Evolutionary conservation across 106 monocot species (phyloP), one percentile per base, ranked within the genome.

Genomic region (Dendrobium nobile): DNA sequence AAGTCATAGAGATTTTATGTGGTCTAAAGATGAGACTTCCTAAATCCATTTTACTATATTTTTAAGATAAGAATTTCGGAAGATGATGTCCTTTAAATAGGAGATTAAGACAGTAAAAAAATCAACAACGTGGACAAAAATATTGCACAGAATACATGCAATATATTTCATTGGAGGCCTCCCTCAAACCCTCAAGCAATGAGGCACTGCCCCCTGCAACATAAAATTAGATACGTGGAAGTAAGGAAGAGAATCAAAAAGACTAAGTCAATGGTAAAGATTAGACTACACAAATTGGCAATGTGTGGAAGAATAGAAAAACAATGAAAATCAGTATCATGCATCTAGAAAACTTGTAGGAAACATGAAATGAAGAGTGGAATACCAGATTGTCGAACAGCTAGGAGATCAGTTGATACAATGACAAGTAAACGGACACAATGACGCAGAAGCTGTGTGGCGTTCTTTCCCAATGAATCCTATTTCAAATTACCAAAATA

Each of bases 381-480:
- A 72, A 67, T 89, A 99, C 98, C 98, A 81, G 98, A 99, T 48
- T 89, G 88, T 13, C 95, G 95, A 77, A 99, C 95, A 81, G 98
- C 92, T 56, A 95, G 70, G 77, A 99, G 81, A 84, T 99, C 92
- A 59, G 95, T 99, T 72, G 98, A 99, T 17, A 99, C 95, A 82
- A 92, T 81, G 40, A 99, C 90, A 82, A 99, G 98, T 79, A 95
- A 75, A 27, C 98, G 91, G 61, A 99, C 95, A 85, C 98, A 99
- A 82, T 99, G 98, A 41, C 98, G 95, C 84, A 99, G 80, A 37
- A 99, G 91, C 80, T 93, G 98, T 73, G 98, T 99, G 48, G 98
- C 90, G 92, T 99, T 92, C 86, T 99, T 99, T 47, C 98, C 98
- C 78, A 99, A 45, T 5, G 98, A 99, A 87, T 99, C 98, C 98